Evolutionary conservation across 768 basidiomycete genomes (phyloP), one percentile per base, ranked within the genome.

Genomic region (Russula virescens): DNA sequence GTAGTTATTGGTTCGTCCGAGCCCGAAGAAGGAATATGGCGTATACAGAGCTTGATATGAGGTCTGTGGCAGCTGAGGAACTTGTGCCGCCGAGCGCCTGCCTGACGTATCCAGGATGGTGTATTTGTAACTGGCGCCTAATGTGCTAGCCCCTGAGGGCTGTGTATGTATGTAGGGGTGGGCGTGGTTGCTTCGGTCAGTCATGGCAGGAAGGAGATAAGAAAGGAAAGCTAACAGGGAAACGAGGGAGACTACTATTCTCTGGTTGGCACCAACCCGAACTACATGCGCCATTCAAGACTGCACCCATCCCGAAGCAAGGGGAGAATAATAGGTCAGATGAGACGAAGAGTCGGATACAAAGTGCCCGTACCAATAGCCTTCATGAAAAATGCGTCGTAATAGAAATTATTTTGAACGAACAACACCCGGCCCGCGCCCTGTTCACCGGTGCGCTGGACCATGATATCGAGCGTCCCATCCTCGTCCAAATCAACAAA

Each of bases 1-100:
- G 75, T 99, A 99, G 73, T 99, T 99, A 75, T 99, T 99, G 18
- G 95, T 98, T 46, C 97, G 85, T 0, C 96, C 97, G 9, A 99
- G 85, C 1, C 97, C 96, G 71, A 98, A 91, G 81, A 94, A 97
- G 1, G 94, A 84, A 71, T 98, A 98, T 0, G 97, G 97, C 0
- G 92, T 87, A 58, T 88, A 83, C 11, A 98, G 81, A 16, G 95
- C 80, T 58, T 96, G 90, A 73, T 98, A 98, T 0, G 91, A 84
- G 3, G 94, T 91, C 71, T 96, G 94, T 4, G 97, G 87, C 6
- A 98, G 83, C 74, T 99, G 96, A 9, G 87, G 89, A 58, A 97
- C 94, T 82, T 95, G 93, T 10, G 96, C 93, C 28, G 95, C 94
- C 0, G 91, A 87, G 48, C 96, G 85, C 58, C 81, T 80, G 5